These are phyloP conservation scores for Aspergillus terreus DNA, from an alignment of 2,329 filamentous ascomycete genomes.

Conservation along the genomic window DNA sequence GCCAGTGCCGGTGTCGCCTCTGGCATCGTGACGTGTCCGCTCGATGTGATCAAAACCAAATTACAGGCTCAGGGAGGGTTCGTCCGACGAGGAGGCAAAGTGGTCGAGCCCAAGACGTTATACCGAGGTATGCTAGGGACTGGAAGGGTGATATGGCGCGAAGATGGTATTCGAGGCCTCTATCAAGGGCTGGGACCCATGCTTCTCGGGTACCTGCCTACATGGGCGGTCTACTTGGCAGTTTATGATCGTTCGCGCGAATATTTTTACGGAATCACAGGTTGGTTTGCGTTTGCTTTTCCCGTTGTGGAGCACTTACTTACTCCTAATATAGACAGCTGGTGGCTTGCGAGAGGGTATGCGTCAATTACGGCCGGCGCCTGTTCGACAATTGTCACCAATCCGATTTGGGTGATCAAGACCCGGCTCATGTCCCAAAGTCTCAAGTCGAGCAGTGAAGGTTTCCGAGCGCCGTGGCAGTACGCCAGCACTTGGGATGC, in stretches of 20 bases:
- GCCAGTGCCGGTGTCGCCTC: conserved; percentile 88
- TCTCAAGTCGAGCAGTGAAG: conserved; percentile 49
- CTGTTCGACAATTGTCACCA: conserved; percentile 90
- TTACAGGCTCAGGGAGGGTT: conserved; percentile 93
- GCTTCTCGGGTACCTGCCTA: conserved; percentile 90
- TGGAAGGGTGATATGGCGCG: conserved; percentile 75
- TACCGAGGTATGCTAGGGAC: conserved; percentile 89
- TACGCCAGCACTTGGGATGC: conserved; percentile 88
- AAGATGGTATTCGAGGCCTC: conserved; percentile 85
- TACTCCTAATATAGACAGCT: conserved; percentile 56
- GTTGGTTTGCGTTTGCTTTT: conserved; percentile 40
- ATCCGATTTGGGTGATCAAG: conserved; percentile 99
- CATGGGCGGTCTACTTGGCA: conserved; percentile 97
- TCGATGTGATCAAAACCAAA: conserved; percentile 99
- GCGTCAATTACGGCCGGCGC: conserved; percentile 88
- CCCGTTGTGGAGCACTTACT: neutral
- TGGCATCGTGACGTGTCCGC: conserved; percentile 89
- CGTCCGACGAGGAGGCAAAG: conserved; percentile 39
- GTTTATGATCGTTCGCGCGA: conserved; percentile 89
- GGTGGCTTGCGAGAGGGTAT: conserved; percentile 75
- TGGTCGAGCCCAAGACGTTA: conserved; percentile 49
- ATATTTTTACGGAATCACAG: conserved; percentile 63
- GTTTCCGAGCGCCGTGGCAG: conserved; percentile 65
- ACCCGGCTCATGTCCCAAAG: conserved; percentile 95
- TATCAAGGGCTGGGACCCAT: conserved; percentile 94